Percentiles rank a stretch among this genome's conserved stretches.
Evolutionary conservation across 2,329 filamentous ascomycete genomes (phyloP).

Genomic region (Claviceps monticola): DNA sequence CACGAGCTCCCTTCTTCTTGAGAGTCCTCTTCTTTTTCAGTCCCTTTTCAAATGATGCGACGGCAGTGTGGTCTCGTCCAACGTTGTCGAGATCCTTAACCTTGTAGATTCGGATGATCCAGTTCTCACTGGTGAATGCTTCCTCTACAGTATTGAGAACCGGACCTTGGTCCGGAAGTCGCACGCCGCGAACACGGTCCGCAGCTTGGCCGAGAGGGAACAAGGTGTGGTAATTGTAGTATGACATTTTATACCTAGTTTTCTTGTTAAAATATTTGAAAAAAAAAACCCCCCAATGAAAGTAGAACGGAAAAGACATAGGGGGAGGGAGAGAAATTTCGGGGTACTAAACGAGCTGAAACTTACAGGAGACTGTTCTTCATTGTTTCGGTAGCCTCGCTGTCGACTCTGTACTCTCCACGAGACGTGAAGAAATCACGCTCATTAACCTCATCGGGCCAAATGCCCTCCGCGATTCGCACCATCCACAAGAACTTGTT

Average conservation of each 20-base stretch:
- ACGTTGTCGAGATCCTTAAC: slow-evolving; percentile 98
- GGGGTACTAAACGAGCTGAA: background rate
- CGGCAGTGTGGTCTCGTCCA: slow-evolving; percentile 67
- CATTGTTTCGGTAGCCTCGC: slow-evolving; percentile 90
- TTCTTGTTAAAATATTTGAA: slow-evolving; percentile 9
- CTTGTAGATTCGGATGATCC: slow-evolving; percentile 99
- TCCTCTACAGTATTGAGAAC: slow-evolving; percentile 84
- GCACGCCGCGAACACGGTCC: slow-evolving; percentile 74
- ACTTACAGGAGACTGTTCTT: slow-evolving; percentile 97
- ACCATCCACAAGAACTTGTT: slow-evolving; percentile 99
- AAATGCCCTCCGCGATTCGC: slow-evolving; percentile 95
- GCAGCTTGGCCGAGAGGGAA: slow-evolving; percentile 84
- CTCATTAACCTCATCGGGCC: slow-evolving; percentile 98
- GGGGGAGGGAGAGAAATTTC: background rate
- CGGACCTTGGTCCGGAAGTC: slow-evolving; percentile 72
- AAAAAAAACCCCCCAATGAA: too few species aligned
- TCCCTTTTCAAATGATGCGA: slow-evolving; percentile 58
- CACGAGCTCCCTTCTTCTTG: slow-evolving; percentile 60
- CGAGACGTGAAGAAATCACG: slow-evolving; percentile 87
- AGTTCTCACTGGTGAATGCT: slow-evolving; percentile 98
- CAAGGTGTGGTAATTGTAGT: slow-evolving; percentile 89
- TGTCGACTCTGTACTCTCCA: slow-evolving; percentile 90
- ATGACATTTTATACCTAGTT: slow-evolving; percentile 97
- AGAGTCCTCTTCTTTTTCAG: slow-evolving; percentile 69
- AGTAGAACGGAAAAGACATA: too few species aligned